Evolutionary conservation across 371 early-diverging fungal genomes (phyloP), one percentile per base, ranked within the genome.

Genomic region (Apophysomyces elegans): DNA sequence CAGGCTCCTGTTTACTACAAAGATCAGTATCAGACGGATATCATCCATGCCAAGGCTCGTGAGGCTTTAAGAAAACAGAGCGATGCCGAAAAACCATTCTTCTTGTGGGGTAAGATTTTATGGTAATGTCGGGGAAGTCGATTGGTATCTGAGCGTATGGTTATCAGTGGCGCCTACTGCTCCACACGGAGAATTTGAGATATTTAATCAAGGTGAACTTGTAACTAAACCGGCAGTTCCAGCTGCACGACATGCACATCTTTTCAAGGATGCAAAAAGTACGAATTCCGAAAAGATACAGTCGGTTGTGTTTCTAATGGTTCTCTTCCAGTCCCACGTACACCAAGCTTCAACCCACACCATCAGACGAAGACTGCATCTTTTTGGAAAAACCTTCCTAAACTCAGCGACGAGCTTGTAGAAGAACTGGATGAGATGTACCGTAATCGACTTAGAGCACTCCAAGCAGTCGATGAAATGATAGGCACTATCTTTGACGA

Each of bases 381-480:
- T 0, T 90, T 78, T 69, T 79, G 88, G 73, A 79, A 80, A 13
- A 13, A 67, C 0, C 61, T 89, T 14, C 80, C 84, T 7, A 67
- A 71, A 7, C 65, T 87, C 32, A 74, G 67, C 47, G 70, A 79
- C 0, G 62, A 66, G 0, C 58, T 75, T 32, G 74, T 85, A 7
- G 80, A 85, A 0, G 62, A 67, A 13, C 69, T 90, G 26, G 88
- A 88, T 68, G 80, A 84, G 18, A 72, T 65, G 4, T 84, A 87
- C 61, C 79, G 88, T 37, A 75, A 82, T 6, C 81, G 90, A 2
- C 66, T 90, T 9, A 83, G 86, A 32, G 79, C 88, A 4, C 79
- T 90, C 41, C 88, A 88, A 62, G 85, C 88, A 0, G 85, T 87
- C 0, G 90, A 90, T 64, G 90, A 90, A 64, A 69, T 90, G 45